These are phyloP conservation scores for Quaeritorhiza haematococci DNA, from an alignment of 371 early-diverging fungal genomes.

Conservation along the genomic window DNA sequence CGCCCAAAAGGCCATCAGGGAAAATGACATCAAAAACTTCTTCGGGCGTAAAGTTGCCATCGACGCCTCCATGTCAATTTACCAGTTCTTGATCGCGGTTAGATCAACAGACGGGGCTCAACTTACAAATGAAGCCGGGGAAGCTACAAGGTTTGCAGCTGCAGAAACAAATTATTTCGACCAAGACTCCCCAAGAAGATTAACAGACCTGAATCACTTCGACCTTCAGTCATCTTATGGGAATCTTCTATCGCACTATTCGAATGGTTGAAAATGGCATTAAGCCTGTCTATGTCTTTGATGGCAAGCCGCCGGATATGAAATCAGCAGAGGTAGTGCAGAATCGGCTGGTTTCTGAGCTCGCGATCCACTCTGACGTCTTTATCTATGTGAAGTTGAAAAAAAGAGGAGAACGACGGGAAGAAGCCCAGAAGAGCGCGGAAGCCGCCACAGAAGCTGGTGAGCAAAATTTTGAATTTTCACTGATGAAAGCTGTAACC, in stretches of 20 bases:
- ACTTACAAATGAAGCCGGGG: slow-evolving; percentile 84
- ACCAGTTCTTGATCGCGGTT: slow-evolving; percentile 99
- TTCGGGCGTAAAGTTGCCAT: slow-evolving; percentile 97
- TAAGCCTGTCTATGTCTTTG: slow-evolving; percentile 98
- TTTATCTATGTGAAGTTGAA: slow-evolving; percentile 77
- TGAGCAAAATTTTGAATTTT: neutral
- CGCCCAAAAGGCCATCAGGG: slow-evolving; percentile 78
- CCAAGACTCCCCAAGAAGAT: neutral
- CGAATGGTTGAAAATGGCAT: slow-evolving; percentile 97
- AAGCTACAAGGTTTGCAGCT: slow-evolving; percentile 80
- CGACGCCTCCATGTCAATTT: slow-evolving; percentile 97
- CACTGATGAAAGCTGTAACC: slow-evolving; percentile 12
- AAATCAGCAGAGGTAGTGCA: slow-evolving; percentile 95
- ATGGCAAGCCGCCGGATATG: slow-evolving; percentile 96
- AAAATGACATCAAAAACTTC: slow-evolving; percentile 81
- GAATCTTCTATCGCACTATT: slow-evolving; percentile 98
- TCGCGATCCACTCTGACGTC: too few relatives aligned
- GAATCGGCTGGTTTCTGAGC: too few relatives aligned
- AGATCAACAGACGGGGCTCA: slow-evolving; percentile 85
- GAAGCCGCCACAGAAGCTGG: slow-evolving; percentile 41
- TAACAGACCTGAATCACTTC: neutral
- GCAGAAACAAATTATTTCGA: neutral
- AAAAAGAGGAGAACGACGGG: slow-evolving; percentile 80
- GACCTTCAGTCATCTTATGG: slow-evolving; percentile 87
- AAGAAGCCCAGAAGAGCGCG: slow-evolving; percentile 83